Evolutionary conservation across 2,329 filamentous ascomycete species (phyloP).

Genomic region (Eutypella sp.): DNA sequence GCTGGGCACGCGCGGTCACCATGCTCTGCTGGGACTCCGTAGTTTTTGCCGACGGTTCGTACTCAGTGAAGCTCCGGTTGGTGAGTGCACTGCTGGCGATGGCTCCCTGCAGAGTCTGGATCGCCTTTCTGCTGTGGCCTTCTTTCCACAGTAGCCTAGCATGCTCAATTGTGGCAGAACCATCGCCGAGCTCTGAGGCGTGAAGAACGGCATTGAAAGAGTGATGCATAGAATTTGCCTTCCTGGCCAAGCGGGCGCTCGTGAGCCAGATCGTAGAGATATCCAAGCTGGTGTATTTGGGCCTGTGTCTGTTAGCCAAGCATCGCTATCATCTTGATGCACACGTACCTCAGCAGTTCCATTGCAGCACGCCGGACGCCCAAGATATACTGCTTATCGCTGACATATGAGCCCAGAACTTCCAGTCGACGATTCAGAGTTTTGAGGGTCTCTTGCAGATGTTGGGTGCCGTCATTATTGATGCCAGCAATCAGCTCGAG

Average conservation of each 20-base stretch:
- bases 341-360: constrained; percentile 63
- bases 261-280: constrained; percentile 81
- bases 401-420: constrained; percentile 79
- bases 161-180: constrained; percentile 89
- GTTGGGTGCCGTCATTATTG: constrained; percentile 34
- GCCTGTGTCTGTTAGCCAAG: constrained; percentile 30
- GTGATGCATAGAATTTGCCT: constrained; percentile 75
- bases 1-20: constrained; percentile 70
- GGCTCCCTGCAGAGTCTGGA: constrained; percentile 81
- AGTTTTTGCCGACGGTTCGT: constrained; percentile 34
- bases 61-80: constrained; percentile 33
- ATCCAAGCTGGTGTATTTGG: constrained; percentile 63
- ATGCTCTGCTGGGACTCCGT: constrained; percentile 50
- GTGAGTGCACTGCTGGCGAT: constrained; percentile 78
- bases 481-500: constrained; percentile 67
- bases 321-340: constrained; percentile 4
- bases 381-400: constrained; percentile 90
- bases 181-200: constrained; percentile 77
- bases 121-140: constrained; percentile 89
- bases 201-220: constrained; percentile 93
- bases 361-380: constrained; percentile 83
- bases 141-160: constrained; percentile 90
- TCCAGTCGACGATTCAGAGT: constrained; percentile 74
- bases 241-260: constrained; percentile 79
- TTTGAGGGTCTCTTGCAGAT: constrained; percentile 40